A percentile compares a stretch with the other conserved stretches of the same genome.
Evolutionary conservation across 1,284 basidiomycete genomes (phyloP).

Genomic region (Cutaneotrichosporon dermatis): DNA sequence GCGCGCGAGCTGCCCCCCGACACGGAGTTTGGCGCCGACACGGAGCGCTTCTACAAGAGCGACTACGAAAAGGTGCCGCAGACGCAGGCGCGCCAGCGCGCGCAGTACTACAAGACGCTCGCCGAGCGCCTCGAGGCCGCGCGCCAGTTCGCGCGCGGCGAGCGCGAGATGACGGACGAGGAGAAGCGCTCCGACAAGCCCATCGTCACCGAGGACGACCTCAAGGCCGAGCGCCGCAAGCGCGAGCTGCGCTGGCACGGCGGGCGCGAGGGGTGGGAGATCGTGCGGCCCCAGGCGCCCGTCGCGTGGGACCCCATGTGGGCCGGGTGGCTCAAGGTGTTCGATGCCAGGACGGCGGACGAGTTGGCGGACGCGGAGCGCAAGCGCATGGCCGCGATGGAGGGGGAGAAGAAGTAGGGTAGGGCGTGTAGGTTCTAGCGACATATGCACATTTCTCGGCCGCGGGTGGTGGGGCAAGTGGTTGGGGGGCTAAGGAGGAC

Average conservation of each 20-base stretch:
- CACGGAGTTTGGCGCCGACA: conserved; percentile 66
- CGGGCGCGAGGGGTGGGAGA: conserved; percentile 69
- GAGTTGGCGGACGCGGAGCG: neutral
- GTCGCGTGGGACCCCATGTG: conserved; percentile 76
- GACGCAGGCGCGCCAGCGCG: conserved; percentile 64
- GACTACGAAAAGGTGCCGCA: conserved; percentile 59
- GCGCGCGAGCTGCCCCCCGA: conserved; percentile 6
- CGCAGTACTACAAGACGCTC: conserved; percentile 73
- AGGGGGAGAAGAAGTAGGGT: neutral
- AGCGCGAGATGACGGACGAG: conserved; percentile 77
- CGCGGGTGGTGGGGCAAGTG: too few species aligned
- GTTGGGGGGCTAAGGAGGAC: too few species aligned
- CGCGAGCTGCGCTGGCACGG: conserved; percentile 81
- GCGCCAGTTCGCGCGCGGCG: conserved; percentile 68
- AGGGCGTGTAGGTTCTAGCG: too few species aligned
- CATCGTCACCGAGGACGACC: conserved; percentile 79
- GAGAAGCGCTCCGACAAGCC: conserved; percentile 65
- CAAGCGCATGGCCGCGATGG: conserved; percentile 1
- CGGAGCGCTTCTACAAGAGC: conserved; percentile 66
- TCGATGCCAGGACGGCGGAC: conserved; percentile 32
- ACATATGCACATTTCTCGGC: too few species aligned
- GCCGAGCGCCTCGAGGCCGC: conserved; percentile 66
- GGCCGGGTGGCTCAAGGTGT: conserved; percentile 62
- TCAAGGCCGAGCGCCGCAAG: conserved; percentile 73
- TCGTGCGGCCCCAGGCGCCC: conserved; percentile 61